Base-by-base conservation (phyloP, 768 basidiomycete species). In the Filobasidium wieringae region DNA sequence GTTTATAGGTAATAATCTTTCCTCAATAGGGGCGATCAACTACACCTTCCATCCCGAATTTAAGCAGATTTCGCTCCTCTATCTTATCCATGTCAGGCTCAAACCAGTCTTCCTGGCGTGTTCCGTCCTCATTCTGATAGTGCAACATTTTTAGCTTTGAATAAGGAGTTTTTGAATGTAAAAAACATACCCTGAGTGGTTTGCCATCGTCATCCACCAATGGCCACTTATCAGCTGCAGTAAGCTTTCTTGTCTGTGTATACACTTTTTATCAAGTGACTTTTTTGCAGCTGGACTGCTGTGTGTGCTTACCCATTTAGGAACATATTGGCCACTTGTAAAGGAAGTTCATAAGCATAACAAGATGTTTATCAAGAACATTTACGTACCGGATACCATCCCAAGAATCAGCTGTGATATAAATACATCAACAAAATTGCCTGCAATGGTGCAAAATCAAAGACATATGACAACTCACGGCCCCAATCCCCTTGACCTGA, bases 401-500 rank as follows among this genome's bases (percentile, higher is more conserved):
- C 59, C 59, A 61, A 8, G 30, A n/a, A 27, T 61, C 59, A 1
- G 59, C 59, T 60, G 30, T 27, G 17, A 7, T 11, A 6, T 14
- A 5, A 47, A 29, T 4, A 22, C 4, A 53, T 59, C 22, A 59
- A 33, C 32, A 32, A 40, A 2, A 2, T 12, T 30, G 26, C 24
- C 22, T 39, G 33, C 39, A 19, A 5, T 54, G 22, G 24, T 19
- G 12, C 9, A 9, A 8, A 30, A 14, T 37, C n/a, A 26, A 27
- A 12, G 32, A 19, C 33, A 2, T n/a, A n/a, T n/a, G 34, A 15
- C 37, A 8, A 49, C 59, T 53, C 29, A 60, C 59, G 59, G 7
- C 59, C 59, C 47, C 55, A 61, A 30, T 61, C 59, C 22, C 59
- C 59, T 32, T 61, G 59, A 1, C 59, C 59, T 7, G 59, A 47